Evolutionary conservation across 2,329 filamentous ascomycete species (phyloP), one percentile per base, ranked within the genome.

Genomic region (Plenodomus tracheiphilus): DNA sequence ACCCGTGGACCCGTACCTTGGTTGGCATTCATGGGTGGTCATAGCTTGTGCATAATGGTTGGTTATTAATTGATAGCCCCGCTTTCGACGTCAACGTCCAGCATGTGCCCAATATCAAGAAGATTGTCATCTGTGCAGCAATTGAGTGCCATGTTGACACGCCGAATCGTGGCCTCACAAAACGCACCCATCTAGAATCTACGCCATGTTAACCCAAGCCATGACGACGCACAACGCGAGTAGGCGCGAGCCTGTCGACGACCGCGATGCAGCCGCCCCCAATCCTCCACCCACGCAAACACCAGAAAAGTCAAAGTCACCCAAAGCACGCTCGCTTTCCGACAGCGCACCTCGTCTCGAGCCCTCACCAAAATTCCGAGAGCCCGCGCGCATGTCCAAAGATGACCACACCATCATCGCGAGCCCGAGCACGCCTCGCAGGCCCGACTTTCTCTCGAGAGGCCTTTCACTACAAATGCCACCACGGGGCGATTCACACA

Each of bases 381-480:
- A 77, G 56, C 66, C 72, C 35, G 48, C 57, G 21, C 64, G 65
- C 21, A 62, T 63, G 30, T 70, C 73, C 20, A 77, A 77, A 59
- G 76, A 79, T 68, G 76, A 79, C 61, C 71, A 76, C 57, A 71
- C 68, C 49, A 68, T 72, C 53, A 53, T 72, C 19, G 61, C 71
- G 34, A 69, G 67, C 45, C 75, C 75, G 35, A 71, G 66, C 42
- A 95, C 90, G 7, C 89, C 91, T n/a, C 81, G 85, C 50, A 82
- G 88, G 54, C 80, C 85, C 42, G 82, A 83, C 37, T 81, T 87
- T 53, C 77, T 84, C 42, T 70, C 79, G 30, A 82, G 84, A 47
- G 85, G 85, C 34, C 78, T 94, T 48, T 85, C 86, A 18, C 74
- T 92, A 59, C 86, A 91, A 65, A 82, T 91, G 79, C 84, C 87